phyloP scores from a whole-genome alignment of 345 rosid genomes.

The Rhodamnia argentea region DNA sequence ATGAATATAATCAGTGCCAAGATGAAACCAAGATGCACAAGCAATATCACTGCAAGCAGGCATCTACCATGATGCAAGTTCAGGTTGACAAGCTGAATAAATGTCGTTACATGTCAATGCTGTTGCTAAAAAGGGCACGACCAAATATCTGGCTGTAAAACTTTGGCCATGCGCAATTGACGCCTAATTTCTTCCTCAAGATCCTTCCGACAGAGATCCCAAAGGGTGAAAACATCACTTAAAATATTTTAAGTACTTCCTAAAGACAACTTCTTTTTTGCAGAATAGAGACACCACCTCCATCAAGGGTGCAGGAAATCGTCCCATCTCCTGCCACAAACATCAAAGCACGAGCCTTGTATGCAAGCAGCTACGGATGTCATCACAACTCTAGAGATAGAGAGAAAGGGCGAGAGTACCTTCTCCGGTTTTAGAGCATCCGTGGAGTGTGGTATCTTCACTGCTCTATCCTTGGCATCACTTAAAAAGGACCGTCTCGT shows the following conservation, averaged over 20 bases:
- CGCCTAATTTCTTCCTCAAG: not conserved
- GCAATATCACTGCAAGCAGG: not conserved
- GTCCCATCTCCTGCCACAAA: not conserved
- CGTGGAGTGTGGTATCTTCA: constrained; percentile 50
- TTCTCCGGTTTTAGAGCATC: constrained; percentile 73
- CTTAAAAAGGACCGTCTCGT: constrained; percentile 45
- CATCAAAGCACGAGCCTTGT: not conserved
- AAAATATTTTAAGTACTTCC: too few species aligned
- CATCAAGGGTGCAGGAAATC: too few species aligned
- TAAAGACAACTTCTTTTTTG: too few species aligned
- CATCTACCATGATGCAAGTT: not conserved
- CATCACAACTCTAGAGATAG: too few species aligned
- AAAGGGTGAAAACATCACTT: too few species aligned
- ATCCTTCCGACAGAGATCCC: too few species aligned
- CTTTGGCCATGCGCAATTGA: not conserved
- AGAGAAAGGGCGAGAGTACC: constrained; percentile 13
- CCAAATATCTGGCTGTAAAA: not conserved
- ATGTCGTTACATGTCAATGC: not conserved
- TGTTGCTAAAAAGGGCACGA: not conserved
- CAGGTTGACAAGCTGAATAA: not conserved
- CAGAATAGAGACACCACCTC: too few species aligned
- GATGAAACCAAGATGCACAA: not conserved
- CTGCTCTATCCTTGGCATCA: constrained; percentile 26
- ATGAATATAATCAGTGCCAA: not conserved
- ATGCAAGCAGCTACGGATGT: not conserved